These are phyloP conservation scores for Peterozyma xylosa DNA, from an alignment of 805 yeast genomes.

Conservation along the genomic window DNA sequence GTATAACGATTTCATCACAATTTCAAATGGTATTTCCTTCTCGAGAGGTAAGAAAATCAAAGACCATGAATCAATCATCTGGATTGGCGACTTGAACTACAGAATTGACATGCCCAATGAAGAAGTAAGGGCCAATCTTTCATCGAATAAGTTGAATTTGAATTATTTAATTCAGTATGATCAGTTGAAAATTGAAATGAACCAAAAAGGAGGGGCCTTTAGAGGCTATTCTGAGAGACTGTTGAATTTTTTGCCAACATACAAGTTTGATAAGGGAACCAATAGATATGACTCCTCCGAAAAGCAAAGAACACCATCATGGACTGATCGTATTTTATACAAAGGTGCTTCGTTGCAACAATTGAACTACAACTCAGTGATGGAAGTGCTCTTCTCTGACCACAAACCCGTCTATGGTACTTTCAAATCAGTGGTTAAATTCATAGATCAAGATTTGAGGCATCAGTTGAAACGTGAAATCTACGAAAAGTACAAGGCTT, in stretches of 20 bases:
- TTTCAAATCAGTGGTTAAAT: slow-evolving; percentile 56
- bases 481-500: slow-evolving; percentile 47
- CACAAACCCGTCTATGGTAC: slow-evolving; percentile 91
- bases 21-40: slow-evolving; percentile 61
- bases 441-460: slow-evolving; percentile 60
- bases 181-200: slow-evolving; percentile 74
- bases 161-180: slow-evolving; percentile 62
- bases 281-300: slow-evolving; percentile 80
- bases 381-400: slow-evolving; percentile 61
- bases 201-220: slow-evolving; percentile 56
- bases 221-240: slow-evolving; percentile 78
- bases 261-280: slow-evolving; percentile 87
- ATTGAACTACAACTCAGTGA: slow-evolving; percentile 60
- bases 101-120: slow-evolving; percentile 69
- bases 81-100: slow-evolving; percentile 94
- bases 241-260: slow-evolving; percentile 82
- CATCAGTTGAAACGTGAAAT: slow-evolving; percentile 47
- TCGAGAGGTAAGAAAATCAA: slow-evolving; percentile 48
- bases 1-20: slow-evolving; percentile 77
- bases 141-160: not conserved
- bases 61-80: slow-evolving; percentile 78
- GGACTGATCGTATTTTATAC: slow-evolving; percentile 82
- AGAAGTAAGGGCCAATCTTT: slow-evolving; percentile 41
- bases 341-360: slow-evolving; percentile 54
- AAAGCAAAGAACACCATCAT: slow-evolving; percentile 89